Conservation (phyloP, 1,284 basidiomycete species). For the Cutaneotrichosporon cyanovorans region DNA sequence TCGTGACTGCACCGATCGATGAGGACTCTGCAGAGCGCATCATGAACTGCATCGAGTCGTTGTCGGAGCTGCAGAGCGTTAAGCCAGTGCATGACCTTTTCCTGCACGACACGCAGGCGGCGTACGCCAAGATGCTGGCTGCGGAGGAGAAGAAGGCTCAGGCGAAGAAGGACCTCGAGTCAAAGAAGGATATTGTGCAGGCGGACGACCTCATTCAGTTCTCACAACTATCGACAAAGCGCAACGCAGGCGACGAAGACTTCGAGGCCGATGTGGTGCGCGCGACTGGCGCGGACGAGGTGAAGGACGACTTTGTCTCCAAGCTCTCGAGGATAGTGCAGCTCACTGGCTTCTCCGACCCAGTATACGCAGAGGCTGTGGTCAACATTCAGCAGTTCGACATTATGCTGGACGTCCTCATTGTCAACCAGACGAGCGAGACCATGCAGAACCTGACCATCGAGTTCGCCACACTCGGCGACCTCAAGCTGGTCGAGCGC, state of each 20-base stretch:
- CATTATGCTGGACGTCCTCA: slow-evolving; percentile 87
- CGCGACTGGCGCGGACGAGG: slow-evolving; percentile 77
- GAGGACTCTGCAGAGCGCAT: slow-evolving; percentile 97
- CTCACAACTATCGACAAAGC: slow-evolving; percentile 91
- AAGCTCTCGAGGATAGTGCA: slow-evolving; percentile 93
- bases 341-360: slow-evolving; percentile 96
- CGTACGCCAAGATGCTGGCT: slow-evolving; percentile 88
- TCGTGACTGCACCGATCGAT: slow-evolving; percentile 86
- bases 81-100: slow-evolving; percentile 73
- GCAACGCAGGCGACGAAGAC: slow-evolving; percentile 67
- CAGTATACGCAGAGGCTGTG: slow-evolving; percentile 96
- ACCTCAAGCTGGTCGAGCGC: slow-evolving; percentile 93
- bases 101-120: slow-evolving; percentile 83
- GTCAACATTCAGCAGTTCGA: slow-evolving; percentile 99
- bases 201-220: slow-evolving; percentile 89
- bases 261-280: slow-evolving; percentile 66
- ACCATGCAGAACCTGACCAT: slow-evolving; percentile 95
- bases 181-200: slow-evolving; percentile 68
- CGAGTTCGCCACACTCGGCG: slow-evolving; percentile 95
- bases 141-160: slow-evolving; percentile 86
- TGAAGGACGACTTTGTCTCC: slow-evolving; percentile 91
- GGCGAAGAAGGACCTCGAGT: slow-evolving; percentile 76
- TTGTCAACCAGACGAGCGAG: slow-evolving; percentile 93
- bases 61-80: slow-evolving; percentile 62
- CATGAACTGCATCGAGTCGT: slow-evolving; percentile 89